A percentile compares a stretch with the other conserved stretches of the same genome.
Conservation (phyloP, 108 stramenopile genomes). For the Nitzschia putrida region DNA sequence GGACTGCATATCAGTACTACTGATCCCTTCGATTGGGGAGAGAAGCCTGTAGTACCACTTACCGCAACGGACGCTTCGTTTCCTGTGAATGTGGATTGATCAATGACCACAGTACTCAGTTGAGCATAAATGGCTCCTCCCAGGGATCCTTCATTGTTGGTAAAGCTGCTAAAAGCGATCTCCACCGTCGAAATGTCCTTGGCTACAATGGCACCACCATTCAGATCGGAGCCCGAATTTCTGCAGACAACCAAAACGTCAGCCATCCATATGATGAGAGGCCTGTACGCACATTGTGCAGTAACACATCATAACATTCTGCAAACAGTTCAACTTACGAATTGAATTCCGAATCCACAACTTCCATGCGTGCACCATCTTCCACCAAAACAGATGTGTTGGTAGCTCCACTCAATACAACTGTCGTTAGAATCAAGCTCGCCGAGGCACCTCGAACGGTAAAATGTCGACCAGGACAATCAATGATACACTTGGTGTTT, state of each 20-base stretch:
- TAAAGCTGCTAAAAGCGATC: slow-evolving; percentile 6
- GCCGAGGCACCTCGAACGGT: slow-evolving; percentile 8
- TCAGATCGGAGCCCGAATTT: slow-evolving; percentile 2
- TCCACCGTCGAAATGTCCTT: neutral
- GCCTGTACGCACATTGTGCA: neutral
- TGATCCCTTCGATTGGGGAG: no score
- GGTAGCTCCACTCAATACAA: slow-evolving; percentile 20
- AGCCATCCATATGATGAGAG: neutral
- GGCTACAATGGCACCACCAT: slow-evolving; percentile 9
- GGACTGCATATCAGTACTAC: no score
- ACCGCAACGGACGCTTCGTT: slow-evolving; percentile 18
- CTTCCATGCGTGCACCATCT: slow-evolving; percentile 1
- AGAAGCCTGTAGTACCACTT: neutral
- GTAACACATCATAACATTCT: no score
- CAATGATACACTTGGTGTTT: slow-evolving; percentile 23
- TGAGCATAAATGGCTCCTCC: slow-evolving; percentile 18
- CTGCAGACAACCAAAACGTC: neutral
- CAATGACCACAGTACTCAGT: neutral
- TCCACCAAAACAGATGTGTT: slow-evolving; percentile 18
- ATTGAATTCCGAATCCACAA: slow-evolving; percentile 6
- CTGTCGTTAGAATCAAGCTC: slow-evolving; percentile 8
- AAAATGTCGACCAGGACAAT: slow-evolving; percentile 37
- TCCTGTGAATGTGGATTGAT: slow-evolving; percentile 10
- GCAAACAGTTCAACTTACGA: slow-evolving; percentile 1
- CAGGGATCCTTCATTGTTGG: slow-evolving; percentile 3